These are phyloP conservation scores for Maudiozyma pseudohumilis DNA, from an alignment of 805 yeast genomes.

Conservation along the genomic window DNA sequence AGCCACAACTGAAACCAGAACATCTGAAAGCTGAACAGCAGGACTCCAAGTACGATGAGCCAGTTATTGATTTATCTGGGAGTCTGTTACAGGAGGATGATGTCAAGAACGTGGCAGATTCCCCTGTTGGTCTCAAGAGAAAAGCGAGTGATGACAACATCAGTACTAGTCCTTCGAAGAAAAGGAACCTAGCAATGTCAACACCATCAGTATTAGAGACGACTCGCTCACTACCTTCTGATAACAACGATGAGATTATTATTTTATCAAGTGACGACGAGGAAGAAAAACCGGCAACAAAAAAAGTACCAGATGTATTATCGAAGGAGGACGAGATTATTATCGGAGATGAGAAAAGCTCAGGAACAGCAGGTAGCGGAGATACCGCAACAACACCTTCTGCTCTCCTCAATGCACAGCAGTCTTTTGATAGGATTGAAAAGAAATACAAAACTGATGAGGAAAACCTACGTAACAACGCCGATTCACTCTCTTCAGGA, in stretches of 20 bases:
- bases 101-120: too few species aligned
- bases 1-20: too few species aligned
- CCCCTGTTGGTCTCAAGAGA: too few species aligned
- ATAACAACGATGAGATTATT: not conserved
- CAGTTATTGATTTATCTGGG: too few species aligned
- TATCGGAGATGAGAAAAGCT: too few species aligned
- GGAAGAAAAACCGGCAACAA: constrained; percentile 2
- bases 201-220: too few species aligned
- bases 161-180: not conserved
- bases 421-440: constrained; percentile 4
- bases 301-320: not conserved
- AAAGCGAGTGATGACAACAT: not conserved
- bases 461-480: constrained; percentile 6
- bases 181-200: not conserved
- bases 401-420: not conserved
- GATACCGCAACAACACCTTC: not conserved
- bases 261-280: constrained; percentile 1
- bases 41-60: too few species aligned
- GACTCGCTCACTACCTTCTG: not conserved
- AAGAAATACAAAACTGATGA: constrained; percentile 6
- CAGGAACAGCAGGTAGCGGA: not conserved
- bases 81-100: too few species aligned
- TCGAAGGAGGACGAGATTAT: not conserved
- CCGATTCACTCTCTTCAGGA: constrained; percentile 12
- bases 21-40: too few species aligned